Base-by-base conservation (phyloP, 768 basidiomycete species). In the Kwoniella heveanensis region DNA sequence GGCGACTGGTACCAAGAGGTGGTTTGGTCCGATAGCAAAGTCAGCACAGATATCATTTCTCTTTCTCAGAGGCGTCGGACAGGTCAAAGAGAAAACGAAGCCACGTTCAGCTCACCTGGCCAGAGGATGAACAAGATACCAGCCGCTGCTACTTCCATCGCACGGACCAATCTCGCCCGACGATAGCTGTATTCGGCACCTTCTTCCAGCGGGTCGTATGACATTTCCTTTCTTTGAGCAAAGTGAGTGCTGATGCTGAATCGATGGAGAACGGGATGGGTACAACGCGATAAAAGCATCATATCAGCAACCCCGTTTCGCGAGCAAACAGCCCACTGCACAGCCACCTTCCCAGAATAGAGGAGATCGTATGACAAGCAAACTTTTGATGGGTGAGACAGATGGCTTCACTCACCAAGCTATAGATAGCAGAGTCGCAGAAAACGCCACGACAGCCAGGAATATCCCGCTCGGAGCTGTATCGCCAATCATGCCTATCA, bases 71-170 rank as follows among this genome's bases (percentile, higher is more conserved):
- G 37, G 10, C 25, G 9, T 37, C 44, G 15, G 24, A 19, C 27
- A 47, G 39, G 0, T 22, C 5, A 19, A 46, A 22, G 10, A 22
- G 24, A 46, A 39, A 22, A 22, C 9, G 32, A 58, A n/a, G n/a
- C n/a, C n/a, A n/a, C n/a, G n/a, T n/a, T n/a, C n/a, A 62, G 70
- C 71, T 63, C 53, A 76, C 74, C 30, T 27, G 75, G 75, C 75
- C 75, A 77, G 12, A 74, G 55, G 2, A 74, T 9, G 64, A 72
- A 74, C 5, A 77, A 57, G 0, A 56, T 26, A 2, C 49, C 54
- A 13, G 70, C 71, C 0, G 49, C 25, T 13, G 49, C 67, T 3
- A 77, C 70, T 64, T 77, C 75, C 6, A 73, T 6, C 10, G 67
- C 68, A 10, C 70, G 64, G 24, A 61, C 22, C 22, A 49, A 49